Evolutionary conservation across 1,284 basidiomycete species (phyloP), one percentile per base, ranked within the genome.

Genomic region (Moesziomyces globuligerus): DNA sequence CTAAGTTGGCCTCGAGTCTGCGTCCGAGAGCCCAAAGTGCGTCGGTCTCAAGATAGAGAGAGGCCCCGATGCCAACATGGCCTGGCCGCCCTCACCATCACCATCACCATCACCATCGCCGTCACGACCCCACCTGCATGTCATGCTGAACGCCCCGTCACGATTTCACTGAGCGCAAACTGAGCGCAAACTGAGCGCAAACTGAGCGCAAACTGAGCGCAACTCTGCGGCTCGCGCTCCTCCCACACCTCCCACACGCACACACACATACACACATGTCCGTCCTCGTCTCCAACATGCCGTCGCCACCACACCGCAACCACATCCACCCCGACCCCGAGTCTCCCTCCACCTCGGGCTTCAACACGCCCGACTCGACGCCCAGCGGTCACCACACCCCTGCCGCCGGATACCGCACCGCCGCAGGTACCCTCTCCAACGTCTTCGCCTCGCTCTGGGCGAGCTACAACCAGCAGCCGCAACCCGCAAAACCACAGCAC

Each of bases 361-460:
- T 59, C 52, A 57, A 55, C 28, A 66, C 68, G 1, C 54, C 50
- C 43, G 28, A 44, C 17, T 57, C 69, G 5, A 42, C 58, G 13
- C 58, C 58, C n/a, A 53, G 52, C 2, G 66, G 51, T 18, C 55
- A 64, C 0, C 54, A 52, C 48, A 66, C 62, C 0, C 59, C 69
- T 15, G 51, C 64, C 34, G 49, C 69, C 6, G 55, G 55, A 4
- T 72, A 62, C 48, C 53, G 56, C 29, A 64, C 69, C 1, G 69
- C 69, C 6, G 47, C 59, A 17, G 59, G 48, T 4, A 72, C 69
- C 1, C 44, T 72, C n/a, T 62, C 64, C 24, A 56, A 53, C 26
- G 69, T 51, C 10, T 72, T 72, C 28, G 69, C 69, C 13, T 67
- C 62, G 17, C 54, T 72, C 13, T 72, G 69, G 69, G 64, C 58